Conservation (phyloP, 371 early-diverging fungal species). For the Fennellomyces sp. region DNA sequence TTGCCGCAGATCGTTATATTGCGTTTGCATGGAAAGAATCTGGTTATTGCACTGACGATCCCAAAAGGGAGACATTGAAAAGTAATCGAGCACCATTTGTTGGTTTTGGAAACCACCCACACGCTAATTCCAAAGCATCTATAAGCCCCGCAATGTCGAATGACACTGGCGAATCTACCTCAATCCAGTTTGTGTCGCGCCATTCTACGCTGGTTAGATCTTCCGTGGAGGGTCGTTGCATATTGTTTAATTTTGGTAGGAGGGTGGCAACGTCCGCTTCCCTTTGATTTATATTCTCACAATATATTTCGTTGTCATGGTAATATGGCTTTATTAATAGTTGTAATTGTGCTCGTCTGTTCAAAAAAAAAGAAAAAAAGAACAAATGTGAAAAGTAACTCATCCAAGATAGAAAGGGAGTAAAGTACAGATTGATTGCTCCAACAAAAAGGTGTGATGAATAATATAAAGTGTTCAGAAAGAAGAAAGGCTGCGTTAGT, state of each 20-base stretch:
- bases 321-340: too few relatives aligned
- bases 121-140: conserved; percentile 43
- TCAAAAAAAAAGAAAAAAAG: background rate
- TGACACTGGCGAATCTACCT: conserved; percentile 29
- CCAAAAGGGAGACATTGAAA: conserved; percentile 95
- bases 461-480: too few relatives aligned
- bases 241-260: too few relatives aligned
- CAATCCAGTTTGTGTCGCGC: conserved; percentile 54
- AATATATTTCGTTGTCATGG: too few relatives aligned
- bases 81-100: conserved; percentile 94
- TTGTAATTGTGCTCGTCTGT: too few relatives aligned
- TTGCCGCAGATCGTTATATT: conserved; percentile 84
- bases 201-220: conserved; percentile 53
- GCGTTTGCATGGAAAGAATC: conserved; percentile 95
- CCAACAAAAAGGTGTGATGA: background rate
- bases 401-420: background rate
- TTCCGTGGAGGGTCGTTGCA: conserved; percentile 24
- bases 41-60: conserved; percentile 96
- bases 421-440: background rate
- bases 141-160: too few relatives aligned
- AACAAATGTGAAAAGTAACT: background rate
- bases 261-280: too few relatives aligned
- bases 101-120: conserved; percentile 73
- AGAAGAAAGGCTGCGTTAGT: too few relatives aligned
- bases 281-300: too few relatives aligned